phyloP scores from a whole-genome alignment of 2,329 filamentous ascomycete genomes.

The Xylaria sp. region DNA sequence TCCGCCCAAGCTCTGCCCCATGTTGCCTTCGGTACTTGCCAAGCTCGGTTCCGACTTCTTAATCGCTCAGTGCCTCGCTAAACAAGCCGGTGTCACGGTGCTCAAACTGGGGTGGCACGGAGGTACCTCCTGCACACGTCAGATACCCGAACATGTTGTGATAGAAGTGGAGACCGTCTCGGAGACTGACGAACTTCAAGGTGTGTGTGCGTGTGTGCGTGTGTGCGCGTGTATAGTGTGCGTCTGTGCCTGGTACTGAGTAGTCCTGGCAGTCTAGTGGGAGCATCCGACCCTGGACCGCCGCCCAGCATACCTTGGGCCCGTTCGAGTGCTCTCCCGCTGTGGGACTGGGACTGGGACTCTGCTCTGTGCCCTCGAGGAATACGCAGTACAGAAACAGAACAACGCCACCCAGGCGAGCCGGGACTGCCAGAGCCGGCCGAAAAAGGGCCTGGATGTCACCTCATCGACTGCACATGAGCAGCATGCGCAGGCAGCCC shows the following conservation, averaged over 20 bases:
- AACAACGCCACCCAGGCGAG: constrained; percentile 20
- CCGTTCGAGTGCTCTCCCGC: constrained; percentile 22
- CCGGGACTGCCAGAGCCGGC: constrained; percentile 31
- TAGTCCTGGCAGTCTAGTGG: constrained; percentile 10
- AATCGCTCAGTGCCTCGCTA: constrained; percentile 24
- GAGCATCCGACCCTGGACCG: constrained; percentile 26
- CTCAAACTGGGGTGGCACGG: constrained; percentile 31
- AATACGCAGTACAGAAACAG: not conserved
- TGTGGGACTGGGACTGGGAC: constrained; percentile 28
- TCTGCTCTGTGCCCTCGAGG: not conserved
- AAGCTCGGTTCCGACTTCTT: constrained; percentile 34
- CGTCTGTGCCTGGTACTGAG: too few relatives aligned
- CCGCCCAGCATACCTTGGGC: not conserved
- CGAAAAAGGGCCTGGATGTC: constrained; percentile 28
- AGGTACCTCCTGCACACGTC: constrained; percentile 28
- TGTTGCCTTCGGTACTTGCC: constrained; percentile 23
- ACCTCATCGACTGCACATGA: constrained; percentile 29
- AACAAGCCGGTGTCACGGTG: constrained; percentile 31
- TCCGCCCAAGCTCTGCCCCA: too few relatives aligned
- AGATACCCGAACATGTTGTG: constrained; percentile 32
- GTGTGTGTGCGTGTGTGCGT: not conserved
- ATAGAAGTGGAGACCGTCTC: constrained; percentile 19
- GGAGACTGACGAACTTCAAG: constrained; percentile 17
- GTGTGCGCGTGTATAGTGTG: too few relatives aligned
- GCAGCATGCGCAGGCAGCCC: constrained; percentile 27